Evolutionary conservation across 2,329 filamentous ascomycete species (phyloP).

Genomic region (Aureobasidium sp.): DNA sequence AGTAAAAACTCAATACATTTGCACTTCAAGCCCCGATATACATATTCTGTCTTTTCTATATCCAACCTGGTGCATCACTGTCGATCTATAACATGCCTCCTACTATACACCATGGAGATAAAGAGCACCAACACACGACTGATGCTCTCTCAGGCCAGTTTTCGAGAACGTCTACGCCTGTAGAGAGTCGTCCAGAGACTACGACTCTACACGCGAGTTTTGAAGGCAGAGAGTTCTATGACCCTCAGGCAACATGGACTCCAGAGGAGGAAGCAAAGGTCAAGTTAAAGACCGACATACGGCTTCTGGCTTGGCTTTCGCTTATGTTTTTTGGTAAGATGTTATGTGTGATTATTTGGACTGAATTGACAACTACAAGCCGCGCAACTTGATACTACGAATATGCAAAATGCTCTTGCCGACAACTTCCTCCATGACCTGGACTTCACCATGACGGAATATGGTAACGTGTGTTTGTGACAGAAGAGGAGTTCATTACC

Average conservation of each 20-base stretch:
- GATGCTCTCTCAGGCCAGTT: not conserved
- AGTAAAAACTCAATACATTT: not conserved
- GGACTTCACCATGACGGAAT: slow-evolving; percentile 15
- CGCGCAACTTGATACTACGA: slow-evolving; percentile 15
- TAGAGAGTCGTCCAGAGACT: not conserved
- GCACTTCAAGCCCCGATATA: not conserved
- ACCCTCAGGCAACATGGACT: slow-evolving; percentile 16
- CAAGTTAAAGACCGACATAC: slow-evolving; percentile 16
- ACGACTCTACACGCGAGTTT: not conserved
- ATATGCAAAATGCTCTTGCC: slow-evolving; percentile 17
- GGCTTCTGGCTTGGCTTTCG: slow-evolving; percentile 16
- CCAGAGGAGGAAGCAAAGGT: slow-evolving; percentile 12
- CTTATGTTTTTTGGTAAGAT: slow-evolving; percentile 15
- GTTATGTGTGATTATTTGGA: too few species aligned
- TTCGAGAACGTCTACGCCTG: not conserved
- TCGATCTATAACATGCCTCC: not conserved
- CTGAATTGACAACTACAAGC: not conserved
- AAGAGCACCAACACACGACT: not conserved
- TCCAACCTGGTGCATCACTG: not conserved
- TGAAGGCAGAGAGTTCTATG: not conserved
- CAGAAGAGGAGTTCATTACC: too few species aligned
- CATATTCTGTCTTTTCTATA: too few species aligned
- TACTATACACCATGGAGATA: not conserved
- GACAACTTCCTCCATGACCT: slow-evolving; percentile 18
- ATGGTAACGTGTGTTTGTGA: slow-evolving; percentile 13